Evolutionary conservation across 2,329 filamentous ascomycete genomes (phyloP), one percentile per base, ranked within the genome.

Genomic region (Emergomyces pasteurianus): DNA sequence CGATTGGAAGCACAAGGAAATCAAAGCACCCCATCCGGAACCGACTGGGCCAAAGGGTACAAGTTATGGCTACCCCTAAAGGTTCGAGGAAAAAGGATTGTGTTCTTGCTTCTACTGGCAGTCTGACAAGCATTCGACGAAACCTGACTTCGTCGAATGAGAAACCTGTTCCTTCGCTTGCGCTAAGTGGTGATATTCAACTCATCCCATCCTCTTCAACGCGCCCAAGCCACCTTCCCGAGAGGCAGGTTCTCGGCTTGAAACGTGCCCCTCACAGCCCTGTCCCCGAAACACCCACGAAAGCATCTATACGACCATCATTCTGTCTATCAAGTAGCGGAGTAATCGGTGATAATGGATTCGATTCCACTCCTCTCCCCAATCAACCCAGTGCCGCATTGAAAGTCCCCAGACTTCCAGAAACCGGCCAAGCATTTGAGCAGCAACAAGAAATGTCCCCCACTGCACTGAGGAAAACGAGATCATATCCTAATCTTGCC

Each of bases 31-130:
- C 75, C 1, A 71, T 73, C 3, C 72, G 75, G 2, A 77, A 76
- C 63, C 72, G 73, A 1, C 65, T 72, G 10, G 73, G 72, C 12
- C 73, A 77, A 64, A 72, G 75, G 8, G 75, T 80, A 26, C 78
- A 80, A 66, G 78, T 80, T 60, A 78, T 77, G 67, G 78, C 77
- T 21, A 80, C 78, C 4, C 78, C 78, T 4, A 75, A 59, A 55
- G 47, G 60, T 1, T 34, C 31, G 56, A 59, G 63, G 52, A 64
- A 60, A 38, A 65, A 64, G 38, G 61, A 64, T 54, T 64, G 60
- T 28, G 58, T 47, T 47, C 6, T 54, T 47, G 60, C 42, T 47
- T 12, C 52, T 40, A 52, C 28, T 9, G 60, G 63, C 9, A 69
- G 68, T 6, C 59, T 73, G 47, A 69, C 69, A 0, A 65, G 69